Percentiles rank a stretch among this genome's conserved stretches.
Evolutionary conservation across 805 yeast species (phyloP).

Genomic region (Lipomyces lipofer): DNA sequence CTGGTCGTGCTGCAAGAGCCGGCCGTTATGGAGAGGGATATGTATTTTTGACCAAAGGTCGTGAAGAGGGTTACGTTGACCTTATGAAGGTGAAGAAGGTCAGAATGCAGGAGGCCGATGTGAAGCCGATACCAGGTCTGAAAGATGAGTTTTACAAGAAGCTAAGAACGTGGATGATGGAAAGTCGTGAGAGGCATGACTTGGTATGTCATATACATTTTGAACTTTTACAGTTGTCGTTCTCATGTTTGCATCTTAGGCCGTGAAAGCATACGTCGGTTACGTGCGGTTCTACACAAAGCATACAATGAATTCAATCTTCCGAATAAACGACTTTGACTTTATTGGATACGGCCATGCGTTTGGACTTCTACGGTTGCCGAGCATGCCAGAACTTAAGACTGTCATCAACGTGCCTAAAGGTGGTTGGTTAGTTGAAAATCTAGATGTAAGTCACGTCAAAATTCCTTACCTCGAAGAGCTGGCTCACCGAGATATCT

Average conservation of each 20-base stretch:
- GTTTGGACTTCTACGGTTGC: slow-evolving; percentile 80
- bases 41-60: slow-evolving; percentile 67
- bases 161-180: slow-evolving; percentile 57
- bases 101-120: slow-evolving; percentile 45
- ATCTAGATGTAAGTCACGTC: slow-evolving; percentile 46
- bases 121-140: slow-evolving; percentile 4
- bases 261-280: slow-evolving; percentile 77
- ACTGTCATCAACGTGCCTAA: slow-evolving; percentile 47
- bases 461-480: background rate
- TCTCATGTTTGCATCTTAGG: slow-evolving; percentile 35
- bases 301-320: slow-evolving; percentile 85
- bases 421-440: slow-evolving; percentile 72
- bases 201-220: slow-evolving; percentile 20
- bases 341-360: slow-evolving; percentile 68
- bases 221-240: background rate
- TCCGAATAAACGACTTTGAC: slow-evolving; percentile 70
- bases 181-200: slow-evolving; percentile 81
- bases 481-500: background rate
- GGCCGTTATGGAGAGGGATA: slow-evolving; percentile 79
- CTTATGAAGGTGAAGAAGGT: slow-evolving; percentile 76
- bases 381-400: slow-evolving; percentile 90
- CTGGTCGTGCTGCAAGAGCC: slow-evolving; percentile 95
- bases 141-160: slow-evolving; percentile 6
- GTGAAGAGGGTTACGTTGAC: slow-evolving; percentile 79
- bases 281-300: slow-evolving; percentile 81